Base-by-base conservation (phyloP, 352 stramenopile species). In the Peronospora destructor region DNA sequence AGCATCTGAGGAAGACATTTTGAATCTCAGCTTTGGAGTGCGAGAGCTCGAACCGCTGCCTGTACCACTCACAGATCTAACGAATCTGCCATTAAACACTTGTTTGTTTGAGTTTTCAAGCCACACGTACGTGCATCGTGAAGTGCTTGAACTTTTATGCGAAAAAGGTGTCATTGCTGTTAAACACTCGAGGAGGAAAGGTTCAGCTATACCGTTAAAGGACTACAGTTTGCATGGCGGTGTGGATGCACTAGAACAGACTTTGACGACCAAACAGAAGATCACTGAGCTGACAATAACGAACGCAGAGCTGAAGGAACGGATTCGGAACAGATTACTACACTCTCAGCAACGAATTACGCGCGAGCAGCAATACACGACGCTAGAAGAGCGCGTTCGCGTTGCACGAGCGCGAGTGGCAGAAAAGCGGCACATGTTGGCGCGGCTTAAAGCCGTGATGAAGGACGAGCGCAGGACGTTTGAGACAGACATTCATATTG, bases 401-500 rank as follows among this genome's bases (percentile, higher is more conserved):
- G 41, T 57, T 16, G 48, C 77, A 28, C 64, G 69, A 17, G 57
- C 66, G 12, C 69, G 81, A 50, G 76, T 85, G 6, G 58, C 55
- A 5, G 67, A 81, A 46, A 85, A 89, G 40, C 61, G 64, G 4
- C 65, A 76, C n/a, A 70, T 71, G 17, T 44, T 89, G 23, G 61
- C 64, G 23, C 78, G 78, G 13, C 46, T 88, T 12, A 73, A 74
- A 30, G 53, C 60, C 1, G 76, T 86, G 13, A 76, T 91, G 75
- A 57, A 85, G 12, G 76, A 91, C 42, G 79, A 91, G 45, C 76
- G 74, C 32, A 75, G 71, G 26, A 87, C 73, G 12, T 87, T 88
- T 38, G 76, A 88, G 56, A 87, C 76, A 0, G 79, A 88, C 43
- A 85, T 91, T 32, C 79, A 85, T 51, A 84, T 88, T 38, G 74